These are phyloP conservation scores for Paramyrothecium sp. DNA, from an alignment of 2,329 filamentous ascomycete species.

Conservation along the genomic window DNA sequence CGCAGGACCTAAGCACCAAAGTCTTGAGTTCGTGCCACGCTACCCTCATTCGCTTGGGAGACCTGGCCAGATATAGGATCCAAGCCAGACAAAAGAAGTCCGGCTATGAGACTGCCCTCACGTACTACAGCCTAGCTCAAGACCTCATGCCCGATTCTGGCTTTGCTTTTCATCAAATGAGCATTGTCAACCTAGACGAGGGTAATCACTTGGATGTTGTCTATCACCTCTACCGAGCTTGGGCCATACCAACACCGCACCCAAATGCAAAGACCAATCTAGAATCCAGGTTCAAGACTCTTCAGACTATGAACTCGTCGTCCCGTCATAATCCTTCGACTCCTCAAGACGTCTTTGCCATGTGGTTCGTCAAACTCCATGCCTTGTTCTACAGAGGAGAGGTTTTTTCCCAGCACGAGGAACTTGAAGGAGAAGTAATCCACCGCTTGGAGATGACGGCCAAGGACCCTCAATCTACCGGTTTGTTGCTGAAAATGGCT, in stretches of 20 bases:
- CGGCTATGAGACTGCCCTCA: slow-evolving; percentile 76
- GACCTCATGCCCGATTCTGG: slow-evolving; percentile 77
- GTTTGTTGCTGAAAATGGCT: slow-evolving; percentile 73
- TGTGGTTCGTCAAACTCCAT: slow-evolving; percentile 85
- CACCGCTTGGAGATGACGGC: slow-evolving; percentile 72
- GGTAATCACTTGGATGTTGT: slow-evolving; percentile 79
- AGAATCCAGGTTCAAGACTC: slow-evolving; percentile 68
- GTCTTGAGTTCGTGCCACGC: slow-evolving; percentile 76
- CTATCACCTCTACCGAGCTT: slow-evolving; percentile 85
- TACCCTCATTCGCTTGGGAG: slow-evolving; percentile 82
- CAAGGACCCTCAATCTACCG: slow-evolving; percentile 64
- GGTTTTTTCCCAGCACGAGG: slow-evolving; percentile 71
- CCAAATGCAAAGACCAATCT: slow-evolving; percentile 75
- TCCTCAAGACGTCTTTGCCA: slow-evolving; percentile 63
- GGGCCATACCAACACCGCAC: slow-evolving; percentile 72
- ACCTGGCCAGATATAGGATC: slow-evolving; percentile 82
- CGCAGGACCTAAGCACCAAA: slow-evolving; percentile 50
- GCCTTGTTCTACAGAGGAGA: slow-evolving; percentile 79
- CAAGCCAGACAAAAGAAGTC: slow-evolving; percentile 71
- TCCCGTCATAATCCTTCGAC: slow-evolving; percentile 41
- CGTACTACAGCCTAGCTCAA: slow-evolving; percentile 81
- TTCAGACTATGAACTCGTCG: slow-evolving; percentile 37
- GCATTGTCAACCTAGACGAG: slow-evolving; percentile 77
- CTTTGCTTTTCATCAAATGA: slow-evolving; percentile 84
- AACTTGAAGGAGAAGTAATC: slow-evolving; percentile 83